Conservation (phyloP, 2,329 filamentous ascomycete species). For the Zarea fungicola region DNA sequence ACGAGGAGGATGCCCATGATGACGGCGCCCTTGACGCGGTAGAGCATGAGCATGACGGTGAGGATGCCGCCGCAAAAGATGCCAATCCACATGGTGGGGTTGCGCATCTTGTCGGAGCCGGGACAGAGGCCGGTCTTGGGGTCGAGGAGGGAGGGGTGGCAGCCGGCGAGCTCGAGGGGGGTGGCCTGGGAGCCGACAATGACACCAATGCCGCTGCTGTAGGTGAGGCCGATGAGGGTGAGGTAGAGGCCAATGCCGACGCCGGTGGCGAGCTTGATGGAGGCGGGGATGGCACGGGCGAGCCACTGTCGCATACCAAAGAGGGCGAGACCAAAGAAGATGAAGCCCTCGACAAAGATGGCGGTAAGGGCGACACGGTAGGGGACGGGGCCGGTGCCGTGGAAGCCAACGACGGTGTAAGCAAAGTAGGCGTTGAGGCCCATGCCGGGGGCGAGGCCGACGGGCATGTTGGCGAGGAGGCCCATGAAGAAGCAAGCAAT, state of each 20-base stretch:
- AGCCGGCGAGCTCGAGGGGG: conserved; percentile 72
- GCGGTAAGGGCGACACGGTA: conserved; percentile 75
- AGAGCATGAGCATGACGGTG: conserved; percentile 76
- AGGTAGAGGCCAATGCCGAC: conserved; percentile 83
- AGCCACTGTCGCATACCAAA: conserved; percentile 85
- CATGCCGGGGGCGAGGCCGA: conserved; percentile 39
- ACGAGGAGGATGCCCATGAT: conserved; percentile 79
- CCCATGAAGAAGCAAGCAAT: conserved; percentile 81
- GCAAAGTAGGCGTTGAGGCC: conserved; percentile 83
- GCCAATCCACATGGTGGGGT: conserved; percentile 78
- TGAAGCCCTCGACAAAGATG: conserved; percentile 82
- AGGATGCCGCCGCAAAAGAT: conserved; percentile 82
- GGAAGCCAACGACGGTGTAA: conserved; percentile 68
- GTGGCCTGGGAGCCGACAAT: conserved; percentile 64
- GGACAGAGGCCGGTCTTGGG: conserved; percentile 53
- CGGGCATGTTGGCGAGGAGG: conserved; percentile 66
- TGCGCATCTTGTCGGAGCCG: conserved; percentile 67
- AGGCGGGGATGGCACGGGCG: conserved; percentile 73
- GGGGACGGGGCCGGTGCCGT: conserved; percentile 67
- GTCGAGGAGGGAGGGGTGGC: conserved; percentile 40
- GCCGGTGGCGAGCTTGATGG: conserved; percentile 81
- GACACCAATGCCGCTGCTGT: conserved; percentile 75
- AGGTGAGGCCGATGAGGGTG: conserved; percentile 70
- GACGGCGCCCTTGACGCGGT: conserved; percentile 80
- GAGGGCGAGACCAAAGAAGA: conserved; percentile 75